Percentiles rank a stretch among this genome's conserved stretches.
These are phyloP conservation scores for Solanum chiquidenum DNA, from an alignment of 257 asterid species.

Conservation along the genomic window DNA sequence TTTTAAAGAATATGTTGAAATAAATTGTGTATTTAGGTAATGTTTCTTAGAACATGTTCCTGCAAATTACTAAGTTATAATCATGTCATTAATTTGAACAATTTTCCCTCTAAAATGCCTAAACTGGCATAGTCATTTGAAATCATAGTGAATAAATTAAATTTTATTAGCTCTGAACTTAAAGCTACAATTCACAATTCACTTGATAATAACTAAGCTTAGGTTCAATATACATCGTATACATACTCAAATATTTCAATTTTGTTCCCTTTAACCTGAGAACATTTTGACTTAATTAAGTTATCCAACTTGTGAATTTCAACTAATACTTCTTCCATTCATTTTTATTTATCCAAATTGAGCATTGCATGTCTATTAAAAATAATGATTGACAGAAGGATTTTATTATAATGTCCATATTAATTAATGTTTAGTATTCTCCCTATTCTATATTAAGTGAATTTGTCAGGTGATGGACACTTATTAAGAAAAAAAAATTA, in stretches of 20 bases:
- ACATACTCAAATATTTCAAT: too few relatives aligned
- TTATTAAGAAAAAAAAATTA: background rate
- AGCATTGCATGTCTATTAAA: too few relatives aligned
- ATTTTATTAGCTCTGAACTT: too few relatives aligned
- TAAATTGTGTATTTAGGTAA: too few relatives aligned
- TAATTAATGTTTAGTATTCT: background rate
- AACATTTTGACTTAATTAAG: background rate
- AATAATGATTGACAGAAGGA: fast-evolving
- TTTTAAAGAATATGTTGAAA: too few relatives aligned
- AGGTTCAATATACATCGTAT: too few relatives aligned
- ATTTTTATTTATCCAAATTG: too few relatives aligned
- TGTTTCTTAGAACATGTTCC: too few relatives aligned
- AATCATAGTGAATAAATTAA: background rate
- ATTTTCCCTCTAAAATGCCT: background rate
- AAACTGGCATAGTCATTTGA: background rate
- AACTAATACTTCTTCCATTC: background rate
- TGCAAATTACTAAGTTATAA: background rate
- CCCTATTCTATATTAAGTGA: background rate
- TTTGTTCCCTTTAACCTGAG: too few relatives aligned
- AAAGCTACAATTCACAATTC: too few relatives aligned
- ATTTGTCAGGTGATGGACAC: background rate
- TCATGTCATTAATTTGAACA: background rate
- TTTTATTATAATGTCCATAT: too few relatives aligned
- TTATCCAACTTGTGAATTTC: background rate
- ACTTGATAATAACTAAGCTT: too few relatives aligned